Conservation (phyloP, 2,329 filamentous ascomycete genomes). For the Diaporthe nobilis region DNA sequence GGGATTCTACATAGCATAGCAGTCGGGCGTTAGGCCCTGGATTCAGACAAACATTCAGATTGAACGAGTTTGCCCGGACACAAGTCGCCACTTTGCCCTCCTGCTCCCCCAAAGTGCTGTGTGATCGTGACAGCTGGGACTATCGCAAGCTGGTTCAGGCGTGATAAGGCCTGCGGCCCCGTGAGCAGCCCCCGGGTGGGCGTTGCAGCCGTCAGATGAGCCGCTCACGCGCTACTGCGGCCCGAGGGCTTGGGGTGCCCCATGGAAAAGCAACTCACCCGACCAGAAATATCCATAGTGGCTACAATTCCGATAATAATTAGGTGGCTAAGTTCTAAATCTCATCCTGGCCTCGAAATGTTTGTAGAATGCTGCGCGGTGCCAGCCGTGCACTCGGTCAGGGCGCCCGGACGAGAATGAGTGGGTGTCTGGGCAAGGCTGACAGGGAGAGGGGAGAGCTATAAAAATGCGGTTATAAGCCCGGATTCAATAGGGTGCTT, state of each 20-base stretch:
- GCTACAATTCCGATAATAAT: background rate
- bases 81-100: background rate
- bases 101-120: slow-evolving; percentile 4
- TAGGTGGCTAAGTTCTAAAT: background rate
- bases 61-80: slow-evolving; percentile 32
- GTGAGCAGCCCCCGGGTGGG: background rate
- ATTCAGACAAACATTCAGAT: slow-evolving; percentile 33
- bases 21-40: slow-evolving; percentile 24
- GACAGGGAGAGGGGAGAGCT: background rate
- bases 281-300: background rate
- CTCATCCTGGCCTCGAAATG: background rate
- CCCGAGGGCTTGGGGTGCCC: slow-evolving; percentile 11
- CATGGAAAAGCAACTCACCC: background rate
- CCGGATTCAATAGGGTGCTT: background rate
- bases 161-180: slow-evolving; percentile 1
- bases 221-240: slow-evolving; percentile 17
- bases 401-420: background rate
- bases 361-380: background rate
- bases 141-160: background rate
- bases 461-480: background rate
- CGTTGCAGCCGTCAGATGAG: slow-evolving; percentile 18
- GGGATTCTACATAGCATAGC: slow-evolving; percentile 10
- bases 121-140: background rate
- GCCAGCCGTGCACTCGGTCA: background rate
- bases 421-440: slow-evolving; percentile 13